Base-by-base conservation (phyloP, 1,139 yeast genomes). In the Tardiomyces depauwii region DNA sequence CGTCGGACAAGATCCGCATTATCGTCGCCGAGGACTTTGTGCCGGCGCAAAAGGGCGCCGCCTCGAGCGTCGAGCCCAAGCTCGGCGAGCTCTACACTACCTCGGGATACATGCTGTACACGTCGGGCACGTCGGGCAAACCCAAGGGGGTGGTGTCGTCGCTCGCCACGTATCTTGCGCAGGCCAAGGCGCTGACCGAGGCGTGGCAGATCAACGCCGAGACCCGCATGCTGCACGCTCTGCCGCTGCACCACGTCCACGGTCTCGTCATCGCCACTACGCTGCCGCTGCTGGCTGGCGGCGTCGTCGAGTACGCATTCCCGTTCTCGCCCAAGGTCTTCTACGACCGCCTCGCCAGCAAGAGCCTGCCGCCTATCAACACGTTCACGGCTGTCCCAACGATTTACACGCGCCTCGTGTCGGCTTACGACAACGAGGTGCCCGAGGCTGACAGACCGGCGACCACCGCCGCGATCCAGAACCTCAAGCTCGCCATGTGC, bases 371-470 rank as follows among this genome's bases (percentile, higher is more conserved):
- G 2, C 53, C 54, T 1, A 58, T 65, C 45, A 62, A 64, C 44
- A 57, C 67, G 12, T 64, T 60, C 51, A 64, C 68, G 16, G 68
- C 68, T 10, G 68, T 64, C 13, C 68, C 68, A n/a, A 64, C 68
- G 11, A 62, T 64, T 30, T 64, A 64, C 51, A 55, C 65, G 4
- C 54, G 59, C 10, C 50, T 63, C 16, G 55, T 61, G 12, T 47
- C 54, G 18, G 52, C 55, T 33, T 49, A 62, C 47, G 49, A 56
- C 30, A 39, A 55, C 2, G 45, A 55, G 18, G 39, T 49, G 18
- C 41, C 45, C 19, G 51, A 44, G 21, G 45, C 42, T 44, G 27
- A 44, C 51, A 16, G 47, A 45, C 14, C 49, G 47, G 54, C 49
- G 42, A 50, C 49, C 41, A 43, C 18, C 41, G 60, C 52, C 18